A percentile compares a stretch with the other conserved stretches of the same genome.
phyloP scores from a whole-genome alignment of 306 rosid genomes.

The Fagus sylvatica region DNA sequence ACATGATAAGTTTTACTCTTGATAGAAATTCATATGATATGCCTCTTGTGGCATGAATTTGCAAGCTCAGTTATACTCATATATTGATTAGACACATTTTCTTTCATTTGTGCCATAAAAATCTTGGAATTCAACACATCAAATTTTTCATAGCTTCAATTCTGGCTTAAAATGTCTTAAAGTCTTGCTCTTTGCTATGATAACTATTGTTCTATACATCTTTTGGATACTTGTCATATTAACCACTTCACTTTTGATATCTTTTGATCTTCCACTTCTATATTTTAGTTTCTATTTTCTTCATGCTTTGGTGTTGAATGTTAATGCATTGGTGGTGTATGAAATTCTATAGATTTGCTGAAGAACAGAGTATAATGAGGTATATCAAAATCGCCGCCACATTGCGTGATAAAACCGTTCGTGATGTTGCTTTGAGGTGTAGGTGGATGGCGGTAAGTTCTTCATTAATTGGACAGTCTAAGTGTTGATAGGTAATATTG shows the following conservation, averaged over 20 bases:
- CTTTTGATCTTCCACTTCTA: slow-evolving; percentile 12
- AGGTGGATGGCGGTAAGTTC: slow-evolving; percentile 96
- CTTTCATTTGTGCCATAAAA: not conserved
- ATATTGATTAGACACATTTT: not conserved
- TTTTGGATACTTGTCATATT: not conserved
- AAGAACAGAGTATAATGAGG: slow-evolving; percentile 90
- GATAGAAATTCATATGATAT: not conserved
- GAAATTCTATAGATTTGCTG: slow-evolving; percentile 53
- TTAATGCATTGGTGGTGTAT: slow-evolving; percentile 17
- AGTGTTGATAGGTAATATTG: not conserved
- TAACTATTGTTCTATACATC: not conserved
- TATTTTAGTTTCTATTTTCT: slow-evolving; percentile 14
- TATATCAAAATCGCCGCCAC: slow-evolving; percentile 91
- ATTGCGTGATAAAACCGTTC: slow-evolving; percentile 92
- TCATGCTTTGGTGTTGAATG: slow-evolving; percentile 20
- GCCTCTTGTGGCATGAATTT: not conserved
- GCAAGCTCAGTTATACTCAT: not conserved
- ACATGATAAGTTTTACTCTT: not conserved
- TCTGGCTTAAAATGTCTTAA: slow-evolving; percentile 6
- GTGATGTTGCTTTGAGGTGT: slow-evolving; percentile 99
- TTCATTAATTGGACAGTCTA: slow-evolving; percentile 4
- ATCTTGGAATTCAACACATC: not conserved
- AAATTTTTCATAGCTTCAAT: slow-evolving; percentile 4
- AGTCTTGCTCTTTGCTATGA: not conserved
- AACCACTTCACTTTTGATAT: not conserved